These are phyloP conservation scores for Aquilaria malaccensis DNA, from an alignment of 345 rosid species.

Conservation along the genomic window DNA sequence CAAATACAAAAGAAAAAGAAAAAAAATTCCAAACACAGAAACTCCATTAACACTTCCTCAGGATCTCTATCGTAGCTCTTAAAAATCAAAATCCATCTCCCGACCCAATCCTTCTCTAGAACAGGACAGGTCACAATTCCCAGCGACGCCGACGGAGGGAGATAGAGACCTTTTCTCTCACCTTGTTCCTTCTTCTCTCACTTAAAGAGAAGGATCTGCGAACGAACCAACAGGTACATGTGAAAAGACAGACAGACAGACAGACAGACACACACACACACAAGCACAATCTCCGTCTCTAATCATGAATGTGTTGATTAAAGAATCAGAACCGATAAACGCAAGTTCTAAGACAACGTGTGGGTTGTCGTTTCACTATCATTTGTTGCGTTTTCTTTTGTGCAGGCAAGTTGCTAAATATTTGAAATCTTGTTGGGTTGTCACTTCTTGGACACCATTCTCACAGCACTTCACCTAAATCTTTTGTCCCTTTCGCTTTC, in stretches of 20 bases:
- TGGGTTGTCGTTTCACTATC: constrained; percentile 31
- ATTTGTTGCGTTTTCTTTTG: constrained; percentile 11
- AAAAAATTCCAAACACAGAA: background rate
- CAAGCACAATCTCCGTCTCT: background rate
- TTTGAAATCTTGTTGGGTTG: constrained; percentile 35
- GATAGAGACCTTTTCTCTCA: too few relatives aligned
- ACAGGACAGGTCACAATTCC: background rate
- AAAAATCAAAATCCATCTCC: background rate
- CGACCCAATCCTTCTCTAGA: background rate
- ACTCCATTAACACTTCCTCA: constrained; percentile 6
- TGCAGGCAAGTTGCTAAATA: constrained; percentile 12
- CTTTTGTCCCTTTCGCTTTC: background rate
- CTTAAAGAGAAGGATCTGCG: constrained; percentile 17
- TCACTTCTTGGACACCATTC: constrained; percentile 32
- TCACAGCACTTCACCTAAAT: constrained; percentile 32
- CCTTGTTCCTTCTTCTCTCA: background rate
- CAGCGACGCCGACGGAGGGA: background rate
- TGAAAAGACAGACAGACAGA: too few relatives aligned
- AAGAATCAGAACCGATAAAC: constrained; percentile 2
- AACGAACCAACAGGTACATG: constrained; percentile 23
- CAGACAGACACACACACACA: background rate
- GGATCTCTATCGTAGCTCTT: constrained; percentile 9
- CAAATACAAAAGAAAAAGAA: background rate
- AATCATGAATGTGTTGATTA: background rate
- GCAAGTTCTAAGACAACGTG: constrained; percentile 16